phyloP scores from a whole-genome alignment of 2,329 filamentous ascomycete species.

The Curvularia lunata region DNA sequence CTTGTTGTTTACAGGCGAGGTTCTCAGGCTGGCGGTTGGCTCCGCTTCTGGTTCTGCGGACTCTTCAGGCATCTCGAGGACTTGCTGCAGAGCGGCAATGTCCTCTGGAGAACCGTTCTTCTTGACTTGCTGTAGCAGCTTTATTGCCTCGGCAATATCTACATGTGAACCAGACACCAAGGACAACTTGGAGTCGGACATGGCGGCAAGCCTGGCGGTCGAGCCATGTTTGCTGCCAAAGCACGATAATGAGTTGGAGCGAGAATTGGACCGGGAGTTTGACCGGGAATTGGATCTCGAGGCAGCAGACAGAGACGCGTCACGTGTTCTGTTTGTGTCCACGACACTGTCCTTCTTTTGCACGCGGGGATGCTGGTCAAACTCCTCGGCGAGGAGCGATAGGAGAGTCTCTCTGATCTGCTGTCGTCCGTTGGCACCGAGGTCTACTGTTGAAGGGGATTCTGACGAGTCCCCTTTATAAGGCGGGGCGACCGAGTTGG shows the following conservation, averaged over 20 bases:
- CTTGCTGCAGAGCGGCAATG: slow-evolving; percentile 51
- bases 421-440: slow-evolving; percentile 37
- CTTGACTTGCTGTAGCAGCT: slow-evolving; percentile 55
- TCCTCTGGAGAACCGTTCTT: slow-evolving; percentile 57
- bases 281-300: slow-evolving; percentile 38
- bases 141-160: slow-evolving; percentile 55
- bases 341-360: slow-evolving; percentile 29
- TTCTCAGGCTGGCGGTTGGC: slow-evolving; percentile 27
- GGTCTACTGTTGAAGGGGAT: slow-evolving; percentile 33
- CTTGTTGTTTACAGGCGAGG: slow-evolving; percentile 31
- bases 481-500: slow-evolving; percentile 34
- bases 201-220: slow-evolving; percentile 30
- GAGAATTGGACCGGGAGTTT: slow-evolving; percentile 18
- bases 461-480: slow-evolving; percentile 29
- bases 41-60: slow-evolving; percentile 15
- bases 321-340: slow-evolving; percentile 33
- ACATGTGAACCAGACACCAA: slow-evolving; percentile 43
- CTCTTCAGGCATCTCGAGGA: slow-evolving; percentile 32
- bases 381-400: slow-evolving; percentile 37
- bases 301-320: slow-evolving; percentile 31
- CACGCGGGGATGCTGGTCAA: slow-evolving; percentile 20
- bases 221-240: slow-evolving; percentile 32
- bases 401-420: slow-evolving; percentile 39
- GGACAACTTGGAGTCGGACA: slow-evolving; percentile 40
- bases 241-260: slow-evolving; percentile 37